phyloP scores from a whole-genome alignment of 768 basidiomycete species.

The Strobilomyces echinocephalus region DNA sequence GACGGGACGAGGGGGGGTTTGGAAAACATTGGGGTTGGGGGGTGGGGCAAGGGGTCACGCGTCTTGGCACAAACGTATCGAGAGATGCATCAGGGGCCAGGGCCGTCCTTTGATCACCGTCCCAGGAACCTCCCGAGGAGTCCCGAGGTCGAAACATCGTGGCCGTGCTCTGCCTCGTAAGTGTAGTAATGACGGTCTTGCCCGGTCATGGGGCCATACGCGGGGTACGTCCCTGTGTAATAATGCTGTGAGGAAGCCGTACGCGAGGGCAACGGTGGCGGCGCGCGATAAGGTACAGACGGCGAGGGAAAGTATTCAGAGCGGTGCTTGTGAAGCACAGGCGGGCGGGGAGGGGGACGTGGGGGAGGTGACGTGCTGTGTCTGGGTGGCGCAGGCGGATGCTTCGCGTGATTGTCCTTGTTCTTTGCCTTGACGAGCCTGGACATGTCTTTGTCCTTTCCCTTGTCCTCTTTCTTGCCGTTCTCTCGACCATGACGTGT shows the following conservation, averaged over 20 bases:
- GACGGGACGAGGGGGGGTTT: neutral
- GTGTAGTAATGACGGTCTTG: neutral
- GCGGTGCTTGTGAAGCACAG: conserved; percentile 17
- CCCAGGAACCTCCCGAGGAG: conserved; percentile 23
- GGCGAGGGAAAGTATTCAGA: conserved; percentile 15
- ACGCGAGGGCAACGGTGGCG: conserved; percentile 7
- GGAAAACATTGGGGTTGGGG: neutral
- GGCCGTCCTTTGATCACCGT: conserved; percentile 6
- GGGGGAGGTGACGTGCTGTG: conserved; percentile 7
- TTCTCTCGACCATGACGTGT: neutral
- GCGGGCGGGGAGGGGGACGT: neutral
- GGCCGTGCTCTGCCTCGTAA: neutral
- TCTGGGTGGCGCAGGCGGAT: neutral
- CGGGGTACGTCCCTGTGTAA: conserved; percentile 8
- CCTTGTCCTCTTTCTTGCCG: conserved; percentile 12
- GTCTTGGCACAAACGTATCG: neutral
- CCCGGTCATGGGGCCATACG: conserved; percentile 9
- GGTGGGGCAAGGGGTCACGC: neutral
- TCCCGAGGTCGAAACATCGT: conserved; percentile 7
- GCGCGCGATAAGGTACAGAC: neutral
- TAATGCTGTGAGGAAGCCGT: neutral
- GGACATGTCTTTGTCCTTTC: conserved; percentile 7
- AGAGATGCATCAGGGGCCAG: neutral
- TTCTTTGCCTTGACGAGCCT: conserved; percentile 28
- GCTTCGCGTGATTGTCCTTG: conserved; percentile 29